A percentile compares a stretch with the other conserved stretches of the same genome.
These are phyloP conservation scores for Teratosphaeria viscida DNA, from an alignment of 2,329 filamentous ascomycete species.

Conservation along the genomic window DNA sequence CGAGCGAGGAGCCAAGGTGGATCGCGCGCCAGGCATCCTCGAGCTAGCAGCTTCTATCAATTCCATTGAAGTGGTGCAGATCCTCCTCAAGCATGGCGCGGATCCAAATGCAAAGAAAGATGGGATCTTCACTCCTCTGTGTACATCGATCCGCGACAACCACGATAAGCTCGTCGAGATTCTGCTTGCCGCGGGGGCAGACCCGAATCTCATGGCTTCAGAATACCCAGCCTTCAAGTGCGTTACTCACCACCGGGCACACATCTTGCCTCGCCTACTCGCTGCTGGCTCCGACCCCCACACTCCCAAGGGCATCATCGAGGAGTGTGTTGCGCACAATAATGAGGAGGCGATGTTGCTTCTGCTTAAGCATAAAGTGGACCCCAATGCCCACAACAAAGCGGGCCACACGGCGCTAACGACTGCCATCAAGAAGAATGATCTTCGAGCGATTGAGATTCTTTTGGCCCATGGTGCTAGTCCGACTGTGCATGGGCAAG, in stretches of 20 bases:
- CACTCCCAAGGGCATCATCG: constrained; percentile 54
- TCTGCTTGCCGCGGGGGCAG: constrained; percentile 35
- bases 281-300: constrained; percentile 50
- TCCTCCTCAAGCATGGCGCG: constrained; percentile 51
- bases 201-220: constrained; percentile 45
- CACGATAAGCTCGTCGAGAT: constrained; percentile 51
- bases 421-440: constrained; percentile 53
- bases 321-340: constrained; percentile 53
- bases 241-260: constrained; percentile 53
- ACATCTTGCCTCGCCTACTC: constrained; percentile 50
- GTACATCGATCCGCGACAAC: constrained; percentile 58
- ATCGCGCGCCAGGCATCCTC: constrained; percentile 53
- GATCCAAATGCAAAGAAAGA: constrained; percentile 54
- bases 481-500: constrained; percentile 52
- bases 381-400: constrained; percentile 48
- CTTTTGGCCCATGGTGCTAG: constrained; percentile 51
- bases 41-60: constrained; percentile 55
- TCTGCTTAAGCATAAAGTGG: constrained; percentile 50
- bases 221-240: constrained; percentile 61
- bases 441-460: constrained; percentile 48
- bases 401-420: constrained; percentile 54
- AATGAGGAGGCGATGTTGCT: constrained; percentile 51
- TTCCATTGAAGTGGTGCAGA: constrained; percentile 50
- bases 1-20: constrained; percentile 44
- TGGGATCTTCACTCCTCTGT: constrained; percentile 57